Conservation (phyloP, 164 flowering plant genomes). For the Echeveria elegans region DNA sequence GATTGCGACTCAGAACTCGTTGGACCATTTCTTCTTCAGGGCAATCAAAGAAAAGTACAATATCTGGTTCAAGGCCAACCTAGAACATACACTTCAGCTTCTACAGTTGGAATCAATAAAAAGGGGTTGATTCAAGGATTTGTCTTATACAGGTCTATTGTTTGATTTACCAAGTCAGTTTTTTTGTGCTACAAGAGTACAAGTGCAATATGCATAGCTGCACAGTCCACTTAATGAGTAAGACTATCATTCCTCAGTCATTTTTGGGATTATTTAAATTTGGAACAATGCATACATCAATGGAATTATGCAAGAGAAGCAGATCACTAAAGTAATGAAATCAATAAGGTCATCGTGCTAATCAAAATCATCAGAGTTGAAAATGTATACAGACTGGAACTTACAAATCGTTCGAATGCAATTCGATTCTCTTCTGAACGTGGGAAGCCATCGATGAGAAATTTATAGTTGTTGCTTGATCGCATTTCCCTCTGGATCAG, state of each 20-base stretch:
- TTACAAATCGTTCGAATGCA: conserved; percentile 77
- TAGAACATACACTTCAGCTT: conserved; percentile 20
- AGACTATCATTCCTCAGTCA: neutral
- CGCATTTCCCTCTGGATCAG: conserved; percentile 61
- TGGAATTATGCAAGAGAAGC: neutral
- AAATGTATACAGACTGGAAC: conserved; percentile 19
- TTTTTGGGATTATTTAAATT: neutral
- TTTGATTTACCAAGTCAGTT: too few species aligned
- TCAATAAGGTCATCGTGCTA: conserved; percentile 25
- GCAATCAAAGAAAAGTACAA: conserved; percentile 86
- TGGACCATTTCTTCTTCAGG: conserved; percentile 94
- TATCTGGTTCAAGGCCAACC: conserved; percentile 68
- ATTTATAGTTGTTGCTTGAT: conserved; percentile 46
- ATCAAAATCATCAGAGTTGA: neutral
- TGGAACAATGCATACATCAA: neutral
- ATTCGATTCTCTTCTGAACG: conserved; percentile 84
- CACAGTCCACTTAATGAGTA: neutral
- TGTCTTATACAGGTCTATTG: too few species aligned
- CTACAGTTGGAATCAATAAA: neutral
- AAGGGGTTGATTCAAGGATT: too few species aligned
- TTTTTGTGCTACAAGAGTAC: too few species aligned
- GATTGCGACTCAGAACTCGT: conserved; percentile 77
- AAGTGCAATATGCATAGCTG: neutral
- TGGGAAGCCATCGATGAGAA: conserved; percentile 96
- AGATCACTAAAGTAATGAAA: neutral